Conservation (phyloP, 306 rosid species). For the Arachis stenosperma region DNA sequence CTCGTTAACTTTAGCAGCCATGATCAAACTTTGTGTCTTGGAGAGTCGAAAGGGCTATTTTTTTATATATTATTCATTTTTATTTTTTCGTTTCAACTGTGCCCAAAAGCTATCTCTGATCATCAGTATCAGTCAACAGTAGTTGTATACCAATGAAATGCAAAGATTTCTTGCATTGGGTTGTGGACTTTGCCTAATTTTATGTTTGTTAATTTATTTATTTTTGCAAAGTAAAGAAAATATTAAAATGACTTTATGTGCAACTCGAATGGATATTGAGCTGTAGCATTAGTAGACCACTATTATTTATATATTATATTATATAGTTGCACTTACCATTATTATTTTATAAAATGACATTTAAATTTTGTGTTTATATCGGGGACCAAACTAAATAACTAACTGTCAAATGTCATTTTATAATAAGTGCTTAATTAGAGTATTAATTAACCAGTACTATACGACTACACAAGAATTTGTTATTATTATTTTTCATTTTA, state of each 20-base stretch:
- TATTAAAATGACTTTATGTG: slow-evolving; percentile 6
- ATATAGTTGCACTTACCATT: too few species aligned
- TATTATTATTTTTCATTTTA: too few species aligned
- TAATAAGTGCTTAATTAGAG: too few species aligned
- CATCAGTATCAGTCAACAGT: slow-evolving; percentile 26
- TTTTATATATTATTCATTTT: slow-evolving; percentile 3
- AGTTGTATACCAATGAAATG: slow-evolving; percentile 32
- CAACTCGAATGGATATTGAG: slow-evolving; percentile 19
- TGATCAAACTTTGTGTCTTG: slow-evolving; percentile 21
- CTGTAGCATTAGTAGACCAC: slow-evolving; percentile 34
- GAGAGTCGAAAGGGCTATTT: slow-evolving; percentile 35
- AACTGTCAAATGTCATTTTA: too few species aligned
- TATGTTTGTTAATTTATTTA: not conserved
- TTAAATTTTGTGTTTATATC: too few species aligned
- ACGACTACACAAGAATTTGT: too few species aligned
- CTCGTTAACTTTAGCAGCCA: slow-evolving; percentile 4
- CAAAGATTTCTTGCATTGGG: slow-evolving; percentile 14
- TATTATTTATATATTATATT: too few species aligned
- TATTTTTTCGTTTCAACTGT: slow-evolving; percentile 33
- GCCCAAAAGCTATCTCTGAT: slow-evolving; percentile 31
- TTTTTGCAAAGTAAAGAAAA: not conserved
- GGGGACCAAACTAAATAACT: too few species aligned
- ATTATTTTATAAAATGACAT: too few species aligned
- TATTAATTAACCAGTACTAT: too few species aligned
- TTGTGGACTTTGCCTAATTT: not conserved